A percentile compares a stretch with the other conserved stretches of the same genome.
These are phyloP conservation scores for Fabrea salina DNA, from an alignment of 169 alveolate species.

Conservation along the genomic window DNA sequence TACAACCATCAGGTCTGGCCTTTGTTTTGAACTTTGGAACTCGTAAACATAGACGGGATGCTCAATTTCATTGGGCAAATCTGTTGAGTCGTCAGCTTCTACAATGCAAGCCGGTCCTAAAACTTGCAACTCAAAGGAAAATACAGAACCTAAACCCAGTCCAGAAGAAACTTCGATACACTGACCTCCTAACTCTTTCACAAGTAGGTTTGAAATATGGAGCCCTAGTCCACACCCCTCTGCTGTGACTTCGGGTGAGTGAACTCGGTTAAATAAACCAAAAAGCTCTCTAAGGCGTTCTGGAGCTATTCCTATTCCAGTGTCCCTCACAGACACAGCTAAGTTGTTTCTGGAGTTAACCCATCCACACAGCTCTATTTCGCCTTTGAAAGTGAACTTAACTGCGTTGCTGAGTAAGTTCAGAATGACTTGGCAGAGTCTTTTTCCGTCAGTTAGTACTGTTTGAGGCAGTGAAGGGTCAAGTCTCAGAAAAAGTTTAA, in stretches of 20 bases:
- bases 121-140: too few species aligned
- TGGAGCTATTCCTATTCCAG: slow-evolving; percentile 23
- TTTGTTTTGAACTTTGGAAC: too few species aligned
- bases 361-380: background rate
- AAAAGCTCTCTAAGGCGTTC: background rate
- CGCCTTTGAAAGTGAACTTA: slow-evolving; percentile 16
- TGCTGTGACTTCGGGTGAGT: background rate
- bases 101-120: too few species aligned
- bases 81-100: too few species aligned
- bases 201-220: background rate
- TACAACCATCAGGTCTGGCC: slow-evolving; percentile 8
- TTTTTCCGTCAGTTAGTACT: background rate
- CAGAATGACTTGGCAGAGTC: slow-evolving; percentile 3
- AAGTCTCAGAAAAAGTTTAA: background rate
- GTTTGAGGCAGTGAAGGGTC: background rate
- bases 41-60: too few species aligned
- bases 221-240: slow-evolving; percentile 25
- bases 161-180: background rate
- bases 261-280: background rate
- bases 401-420: slow-evolving; percentile 21
- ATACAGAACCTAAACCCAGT: slow-evolving; percentile 12
- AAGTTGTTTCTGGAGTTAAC: background rate
- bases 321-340: background rate
- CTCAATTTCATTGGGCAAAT: too few species aligned
- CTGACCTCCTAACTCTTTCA: slow-evolving; percentile 12